Conservation (phyloP, 169 alveolate genomes). For the Eimeria tenella region DNA sequence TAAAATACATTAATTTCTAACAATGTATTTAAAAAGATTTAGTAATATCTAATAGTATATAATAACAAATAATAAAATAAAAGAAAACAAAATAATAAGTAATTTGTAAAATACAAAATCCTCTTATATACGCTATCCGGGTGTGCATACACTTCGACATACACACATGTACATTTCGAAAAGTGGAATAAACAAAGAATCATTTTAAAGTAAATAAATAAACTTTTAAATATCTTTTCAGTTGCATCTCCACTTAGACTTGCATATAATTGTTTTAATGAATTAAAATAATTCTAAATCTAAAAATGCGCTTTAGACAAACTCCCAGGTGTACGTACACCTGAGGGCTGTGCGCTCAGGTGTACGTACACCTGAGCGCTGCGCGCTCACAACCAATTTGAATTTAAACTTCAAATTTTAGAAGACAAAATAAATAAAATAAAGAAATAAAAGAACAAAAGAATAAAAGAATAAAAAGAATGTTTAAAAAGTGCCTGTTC, state of each 20-base stretch:
- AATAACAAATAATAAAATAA: background rate
- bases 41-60: background rate
- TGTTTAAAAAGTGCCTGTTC: no score
- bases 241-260: background rate
- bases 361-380: no score
- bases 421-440: background rate
- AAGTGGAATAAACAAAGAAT: background rate
- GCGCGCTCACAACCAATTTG: no score
- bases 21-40: background rate
- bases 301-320: no score
- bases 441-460: background rate
- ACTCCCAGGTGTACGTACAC: no score
- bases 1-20: background rate
- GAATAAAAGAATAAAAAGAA: background rate
- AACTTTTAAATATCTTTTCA: background rate
- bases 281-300: background rate
- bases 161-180: no score
- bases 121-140: no score
- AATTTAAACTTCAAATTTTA: background rate
- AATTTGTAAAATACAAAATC: no score
- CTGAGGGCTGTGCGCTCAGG: no score
- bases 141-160: no score
- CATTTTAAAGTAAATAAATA: background rate
- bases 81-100: background rate
- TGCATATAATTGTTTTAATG: background rate